Evolutionary conservation across 1,284 basidiomycete genomes (phyloP).

Genomic region (Fomitopsis pinicola): DNA sequence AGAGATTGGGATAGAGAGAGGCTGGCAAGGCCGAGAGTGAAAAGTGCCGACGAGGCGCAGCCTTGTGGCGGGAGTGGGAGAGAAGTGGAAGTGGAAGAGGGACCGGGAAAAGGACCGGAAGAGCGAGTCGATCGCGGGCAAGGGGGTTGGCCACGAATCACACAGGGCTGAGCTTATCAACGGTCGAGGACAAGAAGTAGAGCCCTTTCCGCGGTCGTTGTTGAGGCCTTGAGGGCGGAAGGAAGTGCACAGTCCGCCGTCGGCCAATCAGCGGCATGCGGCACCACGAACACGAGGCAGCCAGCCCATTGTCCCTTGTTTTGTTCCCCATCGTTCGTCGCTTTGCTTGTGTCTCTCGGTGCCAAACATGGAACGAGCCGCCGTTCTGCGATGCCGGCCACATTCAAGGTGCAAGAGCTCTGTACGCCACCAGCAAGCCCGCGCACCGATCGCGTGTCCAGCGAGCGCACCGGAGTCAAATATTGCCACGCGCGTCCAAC

Average conservation of each 20-base stretch:
- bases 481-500: no score
- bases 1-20: neutral
- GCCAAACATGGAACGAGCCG: no score
- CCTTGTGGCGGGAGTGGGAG: slow-evolving; percentile 2
- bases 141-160: neutral
- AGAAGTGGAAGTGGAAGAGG: neutral
- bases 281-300: slow-evolving; percentile 1
- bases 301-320: neutral
- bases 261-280: slow-evolving; percentile 1
- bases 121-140: neutral
- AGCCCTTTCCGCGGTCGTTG: neutral
- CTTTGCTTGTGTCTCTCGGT: neutral
- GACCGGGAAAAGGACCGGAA: neutral
- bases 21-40: neutral
- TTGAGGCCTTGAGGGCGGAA: neutral
- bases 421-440: no score
- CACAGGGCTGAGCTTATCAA: neutral
- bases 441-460: no score
- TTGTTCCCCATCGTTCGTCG: neutral
- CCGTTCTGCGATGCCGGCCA: neutral
- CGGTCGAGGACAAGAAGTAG: neutral
- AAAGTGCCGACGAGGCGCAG: slow-evolving; percentile 6
- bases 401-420: no score
- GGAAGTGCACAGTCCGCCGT: neutral
- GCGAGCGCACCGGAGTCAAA: no score